Evolutionary conservation across 495 filamentous ascomycete species (phyloP).

Genomic region (Hyphodiscus hymeniophilus): DNA sequence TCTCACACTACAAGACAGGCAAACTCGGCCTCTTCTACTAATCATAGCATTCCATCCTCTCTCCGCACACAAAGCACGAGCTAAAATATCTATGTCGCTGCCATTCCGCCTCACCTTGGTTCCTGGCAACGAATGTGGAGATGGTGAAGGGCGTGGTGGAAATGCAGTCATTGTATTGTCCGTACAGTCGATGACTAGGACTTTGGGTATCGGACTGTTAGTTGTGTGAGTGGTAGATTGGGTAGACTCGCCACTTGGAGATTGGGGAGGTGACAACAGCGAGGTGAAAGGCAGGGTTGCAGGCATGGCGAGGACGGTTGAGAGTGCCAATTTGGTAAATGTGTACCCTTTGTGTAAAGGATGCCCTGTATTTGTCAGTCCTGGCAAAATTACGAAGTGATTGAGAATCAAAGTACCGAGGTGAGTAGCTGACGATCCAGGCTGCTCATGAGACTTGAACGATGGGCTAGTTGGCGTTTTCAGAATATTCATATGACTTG

Average conservation of each 20-base stretch:
- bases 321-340: constrained; percentile 38
- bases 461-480: constrained; percentile 36
- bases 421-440: background rate
- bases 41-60: constrained; percentile 62
- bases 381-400: background rate
- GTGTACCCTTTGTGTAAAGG: constrained; percentile 54
- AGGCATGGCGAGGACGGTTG: constrained; percentile 34
- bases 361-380: constrained; percentile 36
- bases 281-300: constrained; percentile 5
- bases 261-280: constrained; percentile 6
- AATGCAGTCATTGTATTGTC: constrained; percentile 3
- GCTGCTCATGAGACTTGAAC: constrained; percentile 3
- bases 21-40: constrained; percentile 52
- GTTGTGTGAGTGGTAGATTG: constrained; percentile 11
- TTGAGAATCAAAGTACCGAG: background rate
- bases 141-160: background rate
- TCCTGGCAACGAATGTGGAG: background rate
- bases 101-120: constrained; percentile 27
- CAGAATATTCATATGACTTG: constrained; percentile 39
- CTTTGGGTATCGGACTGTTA: constrained; percentile 21
- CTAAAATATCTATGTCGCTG: constrained; percentile 54
- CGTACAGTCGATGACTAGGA: constrained; percentile 45
- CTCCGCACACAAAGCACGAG: constrained; percentile 60
- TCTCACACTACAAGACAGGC: constrained; percentile 59
- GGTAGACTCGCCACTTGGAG: background rate